These are phyloP conservation scores for Fusarium nelsonii DNA, from an alignment of 2,329 filamentous ascomycete genomes.

Conservation along the genomic window DNA sequence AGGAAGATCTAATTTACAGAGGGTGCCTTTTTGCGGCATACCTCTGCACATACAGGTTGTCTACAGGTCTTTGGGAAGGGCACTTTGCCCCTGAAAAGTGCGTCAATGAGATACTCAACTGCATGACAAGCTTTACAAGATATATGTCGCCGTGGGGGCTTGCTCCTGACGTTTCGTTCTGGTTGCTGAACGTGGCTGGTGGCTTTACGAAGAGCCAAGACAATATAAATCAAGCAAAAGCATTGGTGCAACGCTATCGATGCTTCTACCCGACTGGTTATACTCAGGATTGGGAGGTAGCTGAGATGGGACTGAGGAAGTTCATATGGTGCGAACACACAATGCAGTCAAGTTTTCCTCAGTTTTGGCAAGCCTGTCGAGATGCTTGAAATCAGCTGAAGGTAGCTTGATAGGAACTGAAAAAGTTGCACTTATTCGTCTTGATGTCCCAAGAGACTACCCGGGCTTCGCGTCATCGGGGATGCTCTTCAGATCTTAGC, in stretches of 20 bases:
- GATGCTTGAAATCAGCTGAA: rapidly evolving
- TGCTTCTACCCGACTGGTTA: not conserved
- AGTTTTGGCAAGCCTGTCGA: not conserved
- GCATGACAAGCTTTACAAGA: not conserved
- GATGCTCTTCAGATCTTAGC: too few species aligned
- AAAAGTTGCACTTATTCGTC: too few species aligned
- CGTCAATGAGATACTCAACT: not conserved
- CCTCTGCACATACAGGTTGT: slow-evolving; percentile 20
- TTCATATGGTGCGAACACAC: slow-evolving; percentile 4
- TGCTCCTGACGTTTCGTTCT: not conserved
- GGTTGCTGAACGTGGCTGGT: not conserved
- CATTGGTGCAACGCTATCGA: not conserved
- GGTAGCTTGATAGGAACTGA: too few species aligned
- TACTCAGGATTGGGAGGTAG: not conserved
- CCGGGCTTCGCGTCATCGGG: too few species aligned
- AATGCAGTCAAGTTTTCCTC: not conserved
- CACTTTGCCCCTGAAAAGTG: not conserved
- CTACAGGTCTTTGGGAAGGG: slow-evolving; percentile 4
- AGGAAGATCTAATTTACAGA: slow-evolving; percentile 1
- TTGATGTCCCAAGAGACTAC: too few species aligned
- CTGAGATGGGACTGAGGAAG: not conserved
- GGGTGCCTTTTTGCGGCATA: slow-evolving; percentile 15
- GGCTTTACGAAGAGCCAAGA: not conserved
- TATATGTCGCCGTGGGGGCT: slow-evolving; percentile 12
- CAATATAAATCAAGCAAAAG: rapidly evolving